These are phyloP conservation scores for Citrus sp. DNA, from an alignment of 345 rosid genomes.

Conservation along the genomic window DNA sequence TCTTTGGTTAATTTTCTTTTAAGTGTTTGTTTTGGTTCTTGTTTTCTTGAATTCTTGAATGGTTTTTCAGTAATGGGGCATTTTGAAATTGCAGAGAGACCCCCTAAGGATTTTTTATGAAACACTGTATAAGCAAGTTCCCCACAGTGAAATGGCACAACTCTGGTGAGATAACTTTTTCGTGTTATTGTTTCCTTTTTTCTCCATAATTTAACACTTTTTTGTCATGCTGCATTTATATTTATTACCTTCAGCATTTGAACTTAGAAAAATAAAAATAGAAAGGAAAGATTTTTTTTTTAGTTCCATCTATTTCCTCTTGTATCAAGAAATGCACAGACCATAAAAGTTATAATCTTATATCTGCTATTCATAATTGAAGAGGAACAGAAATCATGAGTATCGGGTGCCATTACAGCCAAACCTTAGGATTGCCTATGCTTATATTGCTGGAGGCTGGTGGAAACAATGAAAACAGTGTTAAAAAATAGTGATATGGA, in stretches of 20 bases:
- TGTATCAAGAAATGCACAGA: neutral
- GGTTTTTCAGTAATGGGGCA: conserved; percentile 4
- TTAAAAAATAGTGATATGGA: neutral
- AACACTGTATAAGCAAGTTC: conserved; percentile 68
- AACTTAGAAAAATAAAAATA: neutral
- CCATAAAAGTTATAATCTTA: neutral
- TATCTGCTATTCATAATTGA: neutral
- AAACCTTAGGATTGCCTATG: neutral
- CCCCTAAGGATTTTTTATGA: conserved; percentile 90
- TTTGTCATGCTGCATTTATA: neutral
- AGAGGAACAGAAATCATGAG: neutral
- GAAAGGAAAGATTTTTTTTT: neutral
- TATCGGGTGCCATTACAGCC: neutral
- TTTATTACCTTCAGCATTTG: neutral
- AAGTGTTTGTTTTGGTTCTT: neutral
- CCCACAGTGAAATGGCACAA: conserved; percentile 90
- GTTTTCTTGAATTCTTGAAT: neutral
- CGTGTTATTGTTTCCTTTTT: neutral
- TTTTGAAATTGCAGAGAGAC: conserved; percentile 74
- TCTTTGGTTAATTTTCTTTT: neutral
- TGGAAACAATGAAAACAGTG: neutral
- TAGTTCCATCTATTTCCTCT: neutral
- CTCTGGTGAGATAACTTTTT: conserved; percentile 59
- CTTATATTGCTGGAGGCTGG: neutral
- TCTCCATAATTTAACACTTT: neutral